Evolutionary conservation across 2,329 filamentous ascomycete species (phyloP).

Genomic region (Ophiostoma triangulosporum): DNA sequence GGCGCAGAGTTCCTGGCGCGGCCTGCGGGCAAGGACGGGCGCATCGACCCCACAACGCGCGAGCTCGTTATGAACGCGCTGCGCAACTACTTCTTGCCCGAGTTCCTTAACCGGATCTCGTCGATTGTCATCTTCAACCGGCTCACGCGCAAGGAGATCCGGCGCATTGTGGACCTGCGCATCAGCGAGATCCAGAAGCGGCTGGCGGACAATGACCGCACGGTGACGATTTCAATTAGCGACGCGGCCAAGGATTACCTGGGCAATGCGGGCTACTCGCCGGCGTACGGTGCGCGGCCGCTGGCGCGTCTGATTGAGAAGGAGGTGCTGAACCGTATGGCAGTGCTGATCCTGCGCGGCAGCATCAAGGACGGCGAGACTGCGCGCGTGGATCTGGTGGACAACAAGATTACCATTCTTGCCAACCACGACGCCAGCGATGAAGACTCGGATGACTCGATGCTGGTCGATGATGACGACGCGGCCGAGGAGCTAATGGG

Average conservation of each 20-base stretch:
- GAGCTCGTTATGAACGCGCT: conserved; percentile 86
- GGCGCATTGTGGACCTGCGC: conserved; percentile 88
- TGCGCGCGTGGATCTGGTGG: conserved; percentile 64
- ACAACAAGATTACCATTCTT: conserved; percentile 67
- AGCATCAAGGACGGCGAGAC: conserved; percentile 74
- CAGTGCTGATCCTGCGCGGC: conserved; percentile 79
- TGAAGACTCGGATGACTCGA: conserved; percentile 38
- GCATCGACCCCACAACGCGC: conserved; percentile 70
- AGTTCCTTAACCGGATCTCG: conserved; percentile 97
- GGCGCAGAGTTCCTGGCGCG: conserved; percentile 88
- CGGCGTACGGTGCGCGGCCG: conserved; percentile 85
- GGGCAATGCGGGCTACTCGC: conserved; percentile 81
- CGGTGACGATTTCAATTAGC: conserved; percentile 70
- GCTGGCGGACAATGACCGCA: conserved; percentile 70
- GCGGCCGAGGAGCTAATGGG: conserved; percentile 54
- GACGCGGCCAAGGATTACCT: conserved; percentile 87
- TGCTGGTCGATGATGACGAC: conserved; percentile 56
- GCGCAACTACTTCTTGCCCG: conserved; percentile 91
- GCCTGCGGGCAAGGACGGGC: conserved; percentile 63
- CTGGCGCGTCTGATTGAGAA: conserved; percentile 86
- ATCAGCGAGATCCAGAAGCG: conserved; percentile 83
- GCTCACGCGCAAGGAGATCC: conserved; percentile 76
- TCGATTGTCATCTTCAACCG: conserved; percentile 98
- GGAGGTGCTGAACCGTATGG: conserved; percentile 87
- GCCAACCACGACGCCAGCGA: conserved; percentile 63